Evolutionary conservation across 306 rosid species (phyloP).

Genomic region (Cucurbita maxima): DNA sequence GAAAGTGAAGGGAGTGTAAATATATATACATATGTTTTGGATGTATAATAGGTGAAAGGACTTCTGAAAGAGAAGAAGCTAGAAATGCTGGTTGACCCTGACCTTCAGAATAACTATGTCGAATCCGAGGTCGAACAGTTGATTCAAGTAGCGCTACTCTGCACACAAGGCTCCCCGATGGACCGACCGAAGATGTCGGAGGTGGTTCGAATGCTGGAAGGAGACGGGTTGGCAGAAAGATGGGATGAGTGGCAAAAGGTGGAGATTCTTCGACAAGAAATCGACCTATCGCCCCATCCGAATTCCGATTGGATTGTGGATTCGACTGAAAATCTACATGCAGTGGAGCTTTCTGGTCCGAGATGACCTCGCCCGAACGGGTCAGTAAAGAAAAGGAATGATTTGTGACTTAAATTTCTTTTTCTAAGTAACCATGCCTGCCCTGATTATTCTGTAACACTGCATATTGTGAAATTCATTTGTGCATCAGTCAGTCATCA

Average conservation of each 20-base stretch:
- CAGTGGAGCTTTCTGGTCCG: constrained; percentile 96
- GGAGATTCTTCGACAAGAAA: constrained; percentile 83
- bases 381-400: constrained; percentile 19
- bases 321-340: constrained; percentile 90
- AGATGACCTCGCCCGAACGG: constrained; percentile 47
- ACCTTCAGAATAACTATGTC: constrained; percentile 66
- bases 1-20: neutral
- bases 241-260: constrained; percentile 99
- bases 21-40: neutral
- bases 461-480: constrained; percentile 48
- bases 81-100: constrained; percentile 93
- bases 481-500: constrained; percentile 64
- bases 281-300: constrained; percentile 81
- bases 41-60: constrained; percentile 59
- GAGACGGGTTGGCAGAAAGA: constrained; percentile 93
- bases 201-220: constrained; percentile 97
- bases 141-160: constrained; percentile 86
- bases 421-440: constrained; percentile 11
- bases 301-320: constrained; percentile 88
- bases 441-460: constrained; percentile 53
- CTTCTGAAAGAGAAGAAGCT: constrained; percentile 78
- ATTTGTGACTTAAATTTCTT: constrained; percentile 29
- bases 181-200: constrained; percentile 97
- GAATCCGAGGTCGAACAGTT: constrained; percentile 95
- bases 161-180: constrained; percentile 97